Evolutionary conservation across 2,329 filamentous ascomycete genomes (phyloP), one percentile per base, ranked within the genome.

Genomic region (Penicillium sp.): DNA sequence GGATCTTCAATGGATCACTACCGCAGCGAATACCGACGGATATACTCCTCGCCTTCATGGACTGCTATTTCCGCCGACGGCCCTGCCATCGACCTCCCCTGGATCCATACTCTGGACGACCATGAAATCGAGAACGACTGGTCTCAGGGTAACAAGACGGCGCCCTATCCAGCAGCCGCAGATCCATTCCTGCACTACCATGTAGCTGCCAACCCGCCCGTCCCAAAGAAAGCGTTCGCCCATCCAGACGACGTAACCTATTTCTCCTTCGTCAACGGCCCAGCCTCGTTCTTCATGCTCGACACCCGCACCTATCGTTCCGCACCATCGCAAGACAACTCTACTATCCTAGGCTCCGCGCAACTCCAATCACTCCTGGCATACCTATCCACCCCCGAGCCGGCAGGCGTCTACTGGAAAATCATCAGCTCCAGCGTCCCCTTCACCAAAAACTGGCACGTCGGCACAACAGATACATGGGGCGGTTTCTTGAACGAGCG

Each of bases 21-120:
- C 74, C 86, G 93, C 52, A 87, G 91, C 71, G 92, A 97, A 72
- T 99, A 99, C 72, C 88, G 94, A 20, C 92, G 96, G 68, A 88
- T 97, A n/a, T 99, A 99, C 71, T 90, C 91, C 0, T 96, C 93
- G 2, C 94, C 94, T 0, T 94, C 96, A 65, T 99, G 95, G 95
- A 82, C 63, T 3, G 34, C 39, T 14, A 60, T 85, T 0, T 80
- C 86, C 0, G 87, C 90, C 11, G 87, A 87, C 0, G 83, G 89
- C 66, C 88, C 92, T 57, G 70, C 75, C 25, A 72, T 76, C 25
- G 68, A 75, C 52, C 81, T 98, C n/a, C 96, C 93, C 68, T 99
- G 95, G 95, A 91, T 98, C 47, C 95, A 99, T 71, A 93, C 96
- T 2, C 85, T 97, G 6, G 95, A 99, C 71, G 95, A 99, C 73